phyloP scores from a whole-genome alignment of 305 asterid species.

The Fraxinus sp. region DNA sequence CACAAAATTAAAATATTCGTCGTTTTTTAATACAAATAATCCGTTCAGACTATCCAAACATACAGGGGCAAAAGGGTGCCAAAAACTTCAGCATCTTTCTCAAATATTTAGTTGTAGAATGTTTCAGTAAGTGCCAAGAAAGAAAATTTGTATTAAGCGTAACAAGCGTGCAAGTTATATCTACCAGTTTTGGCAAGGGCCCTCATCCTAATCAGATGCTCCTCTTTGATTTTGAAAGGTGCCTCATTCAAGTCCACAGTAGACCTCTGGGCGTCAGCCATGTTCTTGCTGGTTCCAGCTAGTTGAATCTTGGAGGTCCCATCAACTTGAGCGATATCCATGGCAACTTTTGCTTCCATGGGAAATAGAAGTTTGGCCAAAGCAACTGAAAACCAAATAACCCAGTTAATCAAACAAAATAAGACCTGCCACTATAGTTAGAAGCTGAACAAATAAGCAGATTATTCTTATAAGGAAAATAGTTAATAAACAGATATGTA shows the following conservation, averaged over 20 bases:
- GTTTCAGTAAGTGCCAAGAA: background rate
- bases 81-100: background rate
- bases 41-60: background rate
- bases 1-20: background rate
- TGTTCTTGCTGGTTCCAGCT: constrained; percentile 35
- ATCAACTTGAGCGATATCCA: constrained; percentile 95
- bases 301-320: constrained; percentile 64
- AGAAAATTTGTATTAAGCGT: background rate
- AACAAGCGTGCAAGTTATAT: background rate
- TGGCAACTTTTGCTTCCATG: constrained; percentile 87
- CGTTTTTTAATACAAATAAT: background rate
- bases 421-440: background rate
- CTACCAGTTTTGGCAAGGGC: constrained; percentile 94
- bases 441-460: background rate
- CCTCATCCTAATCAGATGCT: constrained; percentile 77
- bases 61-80: background rate
- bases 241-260: constrained; percentile 86
- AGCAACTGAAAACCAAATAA: constrained; percentile 57
- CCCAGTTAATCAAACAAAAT: constrained; percentile 21
- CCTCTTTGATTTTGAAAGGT: constrained; percentile 86
- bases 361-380: constrained; percentile 85
- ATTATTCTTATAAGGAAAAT: background rate
- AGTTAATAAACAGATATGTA: background rate
- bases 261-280: constrained; percentile 46
- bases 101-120: background rate